These are phyloP conservation scores for Sporothrix mexicana DNA, from an alignment of 2,329 filamentous ascomycete genomes.

Conservation along the genomic window DNA sequence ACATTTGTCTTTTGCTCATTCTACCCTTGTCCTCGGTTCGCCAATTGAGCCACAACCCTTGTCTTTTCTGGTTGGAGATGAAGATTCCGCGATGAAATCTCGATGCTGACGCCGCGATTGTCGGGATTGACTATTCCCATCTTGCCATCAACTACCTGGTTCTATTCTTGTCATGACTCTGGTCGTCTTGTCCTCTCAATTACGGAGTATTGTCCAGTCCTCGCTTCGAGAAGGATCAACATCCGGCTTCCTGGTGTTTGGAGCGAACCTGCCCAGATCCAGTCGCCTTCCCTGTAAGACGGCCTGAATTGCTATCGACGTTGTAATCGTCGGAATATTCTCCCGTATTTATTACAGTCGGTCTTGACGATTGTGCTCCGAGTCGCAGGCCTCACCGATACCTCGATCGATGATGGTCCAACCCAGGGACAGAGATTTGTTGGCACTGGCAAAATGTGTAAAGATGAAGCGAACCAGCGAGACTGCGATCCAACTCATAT, in stretches of 20 bases:
- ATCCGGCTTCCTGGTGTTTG: background rate
- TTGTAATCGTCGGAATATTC: background rate
- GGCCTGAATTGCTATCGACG: background rate
- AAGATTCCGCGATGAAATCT: background rate
- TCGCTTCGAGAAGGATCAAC: background rate
- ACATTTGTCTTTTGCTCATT: too few species aligned
- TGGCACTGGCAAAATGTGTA: background rate
- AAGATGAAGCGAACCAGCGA: background rate
- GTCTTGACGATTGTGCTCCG: too few species aligned
- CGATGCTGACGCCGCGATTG: background rate
- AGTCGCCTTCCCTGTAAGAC: background rate
- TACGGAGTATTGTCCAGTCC: background rate
- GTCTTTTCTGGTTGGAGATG: background rate
- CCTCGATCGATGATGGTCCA: background rate
- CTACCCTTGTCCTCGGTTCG: background rate
- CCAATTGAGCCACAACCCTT: background rate
- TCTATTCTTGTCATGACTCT: slow-evolving; percentile 10
- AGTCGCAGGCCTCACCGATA: too few species aligned
- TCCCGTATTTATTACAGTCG: background rate
- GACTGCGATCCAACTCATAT: background rate
- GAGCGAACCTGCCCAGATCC: too few species aligned
- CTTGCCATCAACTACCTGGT: background rate
- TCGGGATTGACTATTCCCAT: background rate
- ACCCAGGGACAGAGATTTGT: background rate
- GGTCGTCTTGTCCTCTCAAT: too few species aligned